Percentiles rank a stretch among this genome's conserved stretches.
Conservation (phyloP, 225 moss, liverwort and hornwort species). For the Climacium dendroides region DNA sequence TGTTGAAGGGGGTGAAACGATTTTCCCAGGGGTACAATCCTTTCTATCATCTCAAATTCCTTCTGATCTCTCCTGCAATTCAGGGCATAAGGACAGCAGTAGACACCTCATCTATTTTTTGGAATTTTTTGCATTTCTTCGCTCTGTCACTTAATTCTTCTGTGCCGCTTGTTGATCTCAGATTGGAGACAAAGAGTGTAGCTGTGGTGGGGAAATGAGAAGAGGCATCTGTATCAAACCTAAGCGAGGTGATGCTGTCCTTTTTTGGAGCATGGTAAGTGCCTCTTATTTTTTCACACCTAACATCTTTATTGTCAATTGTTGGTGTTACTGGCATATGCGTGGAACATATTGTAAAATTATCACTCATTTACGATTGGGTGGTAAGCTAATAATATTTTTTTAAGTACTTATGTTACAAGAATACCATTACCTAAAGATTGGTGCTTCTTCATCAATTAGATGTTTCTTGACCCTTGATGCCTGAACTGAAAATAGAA, state of each 20-base stretch:
- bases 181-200: slow-evolving; percentile 54
- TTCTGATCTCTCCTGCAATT: not conserved
- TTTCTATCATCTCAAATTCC: not conserved
- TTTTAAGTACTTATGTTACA: not conserved
- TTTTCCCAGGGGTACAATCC: slow-evolving; percentile 39
- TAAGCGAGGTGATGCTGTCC: slow-evolving; percentile 52
- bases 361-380: not conserved
- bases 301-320: not conserved
- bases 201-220: slow-evolving; percentile 60
- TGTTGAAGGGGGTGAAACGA: slow-evolving; percentile 54
- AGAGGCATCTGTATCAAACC: slow-evolving; percentile 48
- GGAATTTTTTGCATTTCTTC: not conserved
- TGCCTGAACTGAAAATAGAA: not conserved
- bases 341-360: not conserved
- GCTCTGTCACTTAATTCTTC: not conserved
- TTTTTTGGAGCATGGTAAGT: slow-evolving; percentile 59
- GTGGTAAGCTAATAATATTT: not conserved
- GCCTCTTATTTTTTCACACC: not conserved
- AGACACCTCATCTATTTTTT: not conserved
- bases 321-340: not conserved
- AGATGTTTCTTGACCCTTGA: not conserved
- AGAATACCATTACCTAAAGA: not conserved
- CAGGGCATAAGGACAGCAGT: not conserved
- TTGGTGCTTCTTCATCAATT: not conserved
- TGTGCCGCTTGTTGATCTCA: slow-evolving; percentile 1